Evolutionary conservation across 2,329 filamentous ascomycete genomes (phyloP).

Genomic region (Colletotrichum limetticola): DNA sequence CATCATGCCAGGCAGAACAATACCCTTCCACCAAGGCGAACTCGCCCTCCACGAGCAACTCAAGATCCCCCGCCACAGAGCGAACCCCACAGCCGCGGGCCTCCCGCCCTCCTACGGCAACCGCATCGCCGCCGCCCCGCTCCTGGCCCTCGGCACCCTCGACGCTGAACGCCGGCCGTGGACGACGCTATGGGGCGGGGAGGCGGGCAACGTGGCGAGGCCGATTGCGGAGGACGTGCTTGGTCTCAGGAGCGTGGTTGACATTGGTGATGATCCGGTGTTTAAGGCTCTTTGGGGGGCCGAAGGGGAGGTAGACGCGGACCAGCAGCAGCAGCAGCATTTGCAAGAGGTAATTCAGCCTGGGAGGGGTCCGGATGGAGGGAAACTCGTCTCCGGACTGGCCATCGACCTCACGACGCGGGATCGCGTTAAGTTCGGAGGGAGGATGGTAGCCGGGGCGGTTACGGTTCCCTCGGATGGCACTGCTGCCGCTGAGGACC

Average conservation of each 20-base stretch:
- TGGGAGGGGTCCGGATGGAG: constrained; percentile 47
- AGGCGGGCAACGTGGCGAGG: constrained; percentile 70
- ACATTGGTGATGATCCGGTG: constrained; percentile 75
- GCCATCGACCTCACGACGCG: constrained; percentile 75
- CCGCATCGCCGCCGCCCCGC: constrained; percentile 70
- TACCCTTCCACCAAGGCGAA: constrained; percentile 74
- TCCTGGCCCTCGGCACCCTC: constrained; percentile 79
- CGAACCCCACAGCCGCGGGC: constrained; percentile 75
- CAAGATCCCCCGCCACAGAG: constrained; percentile 59
- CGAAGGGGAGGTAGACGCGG: constrained; percentile 36
- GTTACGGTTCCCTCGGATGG: constrained; percentile 47
- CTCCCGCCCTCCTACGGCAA: constrained; percentile 70
- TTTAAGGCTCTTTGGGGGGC: constrained; percentile 68
- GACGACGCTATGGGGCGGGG: constrained; percentile 83
- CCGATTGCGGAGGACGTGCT: constrained; percentile 72
- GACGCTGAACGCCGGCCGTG: constrained; percentile 75
- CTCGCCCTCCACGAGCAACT: constrained; percentile 71
- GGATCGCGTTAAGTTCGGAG: constrained; percentile 79
- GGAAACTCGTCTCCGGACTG: constrained; percentile 59
- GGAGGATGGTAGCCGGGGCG: constrained; percentile 74
- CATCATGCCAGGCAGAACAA: constrained; percentile 42
- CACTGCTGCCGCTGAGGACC: too few relatives aligned
- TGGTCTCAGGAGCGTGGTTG: constrained; percentile 71
- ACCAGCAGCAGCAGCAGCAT: constrained; percentile 43
- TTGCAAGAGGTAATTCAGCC: constrained; percentile 48